phyloP scores from a whole-genome alignment of 1,284 basidiomycete genomes.

The Meira nashicola region DNA sequence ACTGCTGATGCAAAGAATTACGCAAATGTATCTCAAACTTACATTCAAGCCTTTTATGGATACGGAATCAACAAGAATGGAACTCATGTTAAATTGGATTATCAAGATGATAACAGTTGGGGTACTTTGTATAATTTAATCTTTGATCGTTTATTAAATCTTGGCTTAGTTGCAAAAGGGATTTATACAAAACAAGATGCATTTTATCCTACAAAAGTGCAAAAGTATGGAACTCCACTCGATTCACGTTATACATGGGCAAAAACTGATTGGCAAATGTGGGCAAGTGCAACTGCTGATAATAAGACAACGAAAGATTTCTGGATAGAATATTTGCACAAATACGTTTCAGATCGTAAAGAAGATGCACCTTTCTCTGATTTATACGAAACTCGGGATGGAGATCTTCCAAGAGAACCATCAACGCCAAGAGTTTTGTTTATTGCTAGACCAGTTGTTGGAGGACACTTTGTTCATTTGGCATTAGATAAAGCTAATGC shows the following conservation, averaged over 20 bases:
- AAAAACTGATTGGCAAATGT: conserved; percentile 53
- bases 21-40: conserved; percentile 34
- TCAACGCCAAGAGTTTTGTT: conserved; percentile 49
- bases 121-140: conserved; percentile 51
- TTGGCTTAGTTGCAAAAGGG: conserved; percentile 42
- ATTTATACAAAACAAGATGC: conserved; percentile 50
- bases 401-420: conserved; percentile 29
- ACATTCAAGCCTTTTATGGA: conserved; percentile 39
- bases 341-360: conserved; percentile 39
- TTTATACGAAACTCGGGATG: conserved; percentile 42
- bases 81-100: conserved; percentile 52
- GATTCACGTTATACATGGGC: conserved; percentile 51
- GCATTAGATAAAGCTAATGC: conserved; percentile 49
- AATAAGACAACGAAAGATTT: conserved; percentile 34
- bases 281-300: conserved; percentile 44
- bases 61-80: conserved; percentile 34
- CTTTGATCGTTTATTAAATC: conserved; percentile 49
- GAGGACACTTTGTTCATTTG: conserved; percentile 51
- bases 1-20: conserved; percentile 34
- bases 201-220: conserved; percentile 41
- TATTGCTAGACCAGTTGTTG: conserved; percentile 50
- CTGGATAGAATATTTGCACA: conserved; percentile 46
- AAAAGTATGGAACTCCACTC: conserved; percentile 50
- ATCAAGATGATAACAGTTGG: conserved; percentile 51
- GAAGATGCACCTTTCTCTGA: conserved; percentile 53